Base-by-base conservation (phyloP, 1,284 basidiomycete species). In the Psilocybe mexicana region DNA sequence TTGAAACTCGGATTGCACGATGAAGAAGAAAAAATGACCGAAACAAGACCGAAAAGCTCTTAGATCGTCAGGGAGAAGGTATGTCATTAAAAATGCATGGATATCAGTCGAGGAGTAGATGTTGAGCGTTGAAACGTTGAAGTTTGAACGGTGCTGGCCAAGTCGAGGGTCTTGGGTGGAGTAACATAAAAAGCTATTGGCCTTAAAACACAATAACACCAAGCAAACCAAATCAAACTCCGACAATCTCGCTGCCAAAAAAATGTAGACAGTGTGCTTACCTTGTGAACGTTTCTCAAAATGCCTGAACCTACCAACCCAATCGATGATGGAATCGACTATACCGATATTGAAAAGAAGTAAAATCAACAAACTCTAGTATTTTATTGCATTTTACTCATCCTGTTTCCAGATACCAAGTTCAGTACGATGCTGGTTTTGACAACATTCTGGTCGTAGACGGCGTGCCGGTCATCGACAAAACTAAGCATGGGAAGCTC, bases 321-420 rank as follows among this genome's bases (percentile, higher is more conserved):
- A 62, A 67, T 73, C 59, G 84, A 87, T 62, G 88, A 92, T 57
- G 89, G 86, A 58, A 93, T 97, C 65, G 93, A 98, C 73, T 98
- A 90, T 73, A 86, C 90, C 55, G 96, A 98, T 72, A 97, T 99
- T 66, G 96, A 98, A 72, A 85, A 84, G 76, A 93, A 93, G 93
- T 96, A 64, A 60, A 75, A 12, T 24, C 33, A 3, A 54, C 26
- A 18, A 14, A 2, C 52, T 18, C 24, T 25, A 26, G 25, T 45
- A 18, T 28, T 30, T 57, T 35, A 43, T 54, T 33, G 8, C 30
- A 44, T 52, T 47, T 40, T 42, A 50, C 48, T 63, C 55, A 61
- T 61, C 30, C 46, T 57, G 51, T 43, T 53, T 47, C 48, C 68
- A 95, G 92, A 79, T 94, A 93, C 74, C 82, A 83, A 65, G 90